A percentile compares a stretch with the other conserved stretches of the same genome.
These are phyloP conservation scores for Saccharomycopsis selenospora DNA, from an alignment of 805 yeast species.

Conservation along the genomic window DNA sequence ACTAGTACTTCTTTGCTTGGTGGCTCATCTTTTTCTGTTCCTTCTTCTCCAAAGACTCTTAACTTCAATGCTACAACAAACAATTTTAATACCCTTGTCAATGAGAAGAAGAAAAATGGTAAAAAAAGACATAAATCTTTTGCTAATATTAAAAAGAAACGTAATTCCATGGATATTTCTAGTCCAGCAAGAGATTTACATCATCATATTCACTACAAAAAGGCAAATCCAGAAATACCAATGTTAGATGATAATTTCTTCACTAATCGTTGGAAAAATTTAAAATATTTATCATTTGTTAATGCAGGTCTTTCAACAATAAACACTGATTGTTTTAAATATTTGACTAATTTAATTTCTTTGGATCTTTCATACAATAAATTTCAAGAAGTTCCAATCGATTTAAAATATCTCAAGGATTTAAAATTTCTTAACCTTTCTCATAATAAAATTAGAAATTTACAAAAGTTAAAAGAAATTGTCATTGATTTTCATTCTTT, in stretches of 20 bases:
- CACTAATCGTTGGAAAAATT: constrained; percentile 30
- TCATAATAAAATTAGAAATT: constrained; percentile 32
- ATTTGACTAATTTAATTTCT: constrained; percentile 30
- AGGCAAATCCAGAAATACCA: background rate
- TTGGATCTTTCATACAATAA: constrained; percentile 52
- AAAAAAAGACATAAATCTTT: constrained; percentile 19
- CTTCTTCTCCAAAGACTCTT: background rate
- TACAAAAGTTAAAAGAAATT: constrained; percentile 31
- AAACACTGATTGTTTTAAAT: constrained; percentile 27
- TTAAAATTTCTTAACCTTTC: constrained; percentile 48
- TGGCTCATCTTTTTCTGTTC: background rate
- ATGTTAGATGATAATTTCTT: constrained; percentile 12
- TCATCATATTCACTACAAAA: constrained; percentile 16
- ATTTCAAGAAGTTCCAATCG: constrained; percentile 44
- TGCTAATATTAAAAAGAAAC: constrained; percentile 16
- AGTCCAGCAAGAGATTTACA: constrained; percentile 13
- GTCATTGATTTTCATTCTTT: background rate
- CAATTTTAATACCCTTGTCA: background rate
- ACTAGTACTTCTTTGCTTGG: background rate
- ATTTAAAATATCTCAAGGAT: constrained; percentile 41
- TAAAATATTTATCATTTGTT: constrained; percentile 35
- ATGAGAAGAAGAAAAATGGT: constrained; percentile 16
- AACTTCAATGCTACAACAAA: background rate
- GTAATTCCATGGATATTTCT: constrained; percentile 7
- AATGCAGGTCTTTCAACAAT: constrained; percentile 34